Evolutionary conservation across 1,139 yeast genomes (phyloP).

Genomic region (Candida sojae): DNA sequence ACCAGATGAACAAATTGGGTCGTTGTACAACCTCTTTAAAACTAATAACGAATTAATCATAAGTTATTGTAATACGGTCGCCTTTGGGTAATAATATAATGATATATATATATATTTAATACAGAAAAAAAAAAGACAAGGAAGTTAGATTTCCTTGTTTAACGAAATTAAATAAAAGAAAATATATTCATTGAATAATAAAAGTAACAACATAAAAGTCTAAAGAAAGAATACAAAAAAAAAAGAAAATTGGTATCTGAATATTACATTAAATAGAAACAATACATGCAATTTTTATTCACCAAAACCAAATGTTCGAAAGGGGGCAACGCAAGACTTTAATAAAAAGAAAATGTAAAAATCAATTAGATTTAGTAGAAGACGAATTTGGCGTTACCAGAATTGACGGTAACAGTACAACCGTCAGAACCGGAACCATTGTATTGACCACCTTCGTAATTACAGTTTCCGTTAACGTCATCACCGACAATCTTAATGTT

Average conservation of each 20-base stretch:
- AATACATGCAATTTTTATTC: neutral
- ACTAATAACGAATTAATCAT: conserved; percentile 53
- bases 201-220: neutral
- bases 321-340: neutral
- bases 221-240: neutral
- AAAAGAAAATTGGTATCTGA: neutral
- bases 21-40: conserved; percentile 44
- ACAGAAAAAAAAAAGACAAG: neutral
- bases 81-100: conserved; percentile 46
- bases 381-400: conserved; percentile 76
- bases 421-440: conserved; percentile 73
- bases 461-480: conserved; percentile 73
- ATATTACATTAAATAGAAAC: neutral
- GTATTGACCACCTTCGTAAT: conserved; percentile 76
- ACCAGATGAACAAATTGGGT: conserved; percentile 57
- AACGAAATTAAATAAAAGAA: neutral
- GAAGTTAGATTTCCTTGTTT: neutral
- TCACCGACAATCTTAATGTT: conserved; percentile 82
- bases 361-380: conserved; percentile 37
- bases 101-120: neutral
- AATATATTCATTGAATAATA: neutral
- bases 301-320: neutral
- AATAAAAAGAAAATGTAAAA: neutral
- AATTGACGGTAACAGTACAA: conserved; percentile 88
- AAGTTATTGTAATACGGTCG: conserved; percentile 56